Evolutionary conservation across 2,329 filamentous ascomycete genomes (phyloP).

Genomic region (Ophiostoma australiae): DNA sequence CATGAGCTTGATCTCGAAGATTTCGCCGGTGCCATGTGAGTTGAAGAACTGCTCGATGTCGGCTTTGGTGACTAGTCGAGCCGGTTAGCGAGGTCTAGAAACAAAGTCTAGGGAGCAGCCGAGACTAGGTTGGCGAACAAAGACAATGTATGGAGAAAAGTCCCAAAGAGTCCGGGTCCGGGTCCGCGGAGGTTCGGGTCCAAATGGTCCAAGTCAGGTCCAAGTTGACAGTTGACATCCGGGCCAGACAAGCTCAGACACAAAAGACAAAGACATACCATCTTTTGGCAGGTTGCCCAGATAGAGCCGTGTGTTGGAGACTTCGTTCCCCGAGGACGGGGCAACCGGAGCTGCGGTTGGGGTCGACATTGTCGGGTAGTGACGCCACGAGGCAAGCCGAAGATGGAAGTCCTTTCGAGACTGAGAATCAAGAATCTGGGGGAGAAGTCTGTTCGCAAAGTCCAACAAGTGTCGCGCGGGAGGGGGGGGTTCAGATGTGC

Average conservation of each 20-base stretch:
- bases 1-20: slow-evolving; percentile 99
- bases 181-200: background rate
- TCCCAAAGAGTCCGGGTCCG: background rate
- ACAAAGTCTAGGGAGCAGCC: slow-evolving; percentile 15
- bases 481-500: background rate
- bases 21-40: slow-evolving; percentile 92
- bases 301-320: slow-evolving; percentile 92
- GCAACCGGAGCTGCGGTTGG: slow-evolving; percentile 15
- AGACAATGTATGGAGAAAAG: slow-evolving; percentile 10
- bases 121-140: slow-evolving; percentile 40
- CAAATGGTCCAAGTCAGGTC: background rate
- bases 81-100: slow-evolving; percentile 25
- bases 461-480: slow-evolving; percentile 9
- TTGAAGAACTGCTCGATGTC: slow-evolving; percentile 95
- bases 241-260: slow-evolving; percentile 8
- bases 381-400: background rate
- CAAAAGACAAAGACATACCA: slow-evolving; percentile 50
- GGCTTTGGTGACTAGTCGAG: slow-evolving; percentile 77
- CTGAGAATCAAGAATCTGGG: background rate
- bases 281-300: slow-evolving; percentile 83
- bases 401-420: background rate
- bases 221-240: background rate
- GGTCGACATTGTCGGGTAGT: slow-evolving; percentile 22
- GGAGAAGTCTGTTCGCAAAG: background rate
- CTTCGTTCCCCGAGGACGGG: slow-evolving; percentile 53